phyloP scores from a whole-genome alignment of 1,139 yeast species.

The Candida albicans region DNA sequence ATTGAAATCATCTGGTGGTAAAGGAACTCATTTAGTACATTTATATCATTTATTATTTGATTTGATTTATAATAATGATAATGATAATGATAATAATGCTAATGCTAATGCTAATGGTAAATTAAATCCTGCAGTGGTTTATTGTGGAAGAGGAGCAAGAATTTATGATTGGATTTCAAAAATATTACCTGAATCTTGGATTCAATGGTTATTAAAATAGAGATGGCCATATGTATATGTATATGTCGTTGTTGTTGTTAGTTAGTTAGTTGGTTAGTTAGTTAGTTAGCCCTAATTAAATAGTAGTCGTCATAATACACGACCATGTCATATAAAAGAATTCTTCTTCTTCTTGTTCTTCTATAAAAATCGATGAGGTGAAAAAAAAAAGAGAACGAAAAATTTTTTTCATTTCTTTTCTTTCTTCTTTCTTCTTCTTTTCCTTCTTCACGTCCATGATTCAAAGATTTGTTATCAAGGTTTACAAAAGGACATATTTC shows the following conservation, averaged over 20 bases:
- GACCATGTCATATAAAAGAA: too few relatives aligned
- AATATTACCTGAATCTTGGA: constrained; percentile 34
- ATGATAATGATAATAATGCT: too few relatives aligned
- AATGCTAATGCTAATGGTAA: too few relatives aligned
- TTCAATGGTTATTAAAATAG: constrained; percentile 24
- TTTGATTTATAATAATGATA: constrained; percentile 47
- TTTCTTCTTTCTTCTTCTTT: constrained; percentile 10
- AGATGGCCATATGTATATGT: not conserved
- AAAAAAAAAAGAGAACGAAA: constrained; percentile 1
- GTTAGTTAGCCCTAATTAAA: not conserved
- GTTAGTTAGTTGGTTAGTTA: not conserved
- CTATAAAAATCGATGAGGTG: not conserved
- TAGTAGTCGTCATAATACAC: not conserved
- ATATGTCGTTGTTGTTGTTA: constrained; percentile 1
- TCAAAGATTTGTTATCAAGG: constrained; percentile 87
- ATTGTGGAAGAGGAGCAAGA: constrained; percentile 54
- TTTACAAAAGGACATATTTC: constrained; percentile 56
- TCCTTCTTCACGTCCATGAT: constrained; percentile 53
- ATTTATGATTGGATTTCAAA: constrained; percentile 38
- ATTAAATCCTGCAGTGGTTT: constrained; percentile 34
- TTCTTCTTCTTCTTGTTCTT: not conserved
- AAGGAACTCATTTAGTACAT: constrained; percentile 44
- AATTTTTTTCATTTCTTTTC: constrained; percentile 6
- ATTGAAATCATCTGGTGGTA: constrained; percentile 33
- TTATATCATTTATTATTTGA: constrained; percentile 58